Percentiles rank a stretch among this genome's conserved stretches.
These are phyloP conservation scores for Extremus antarcticus DNA, from an alignment of 495 filamentous ascomycete genomes.

Conservation along the genomic window DNA sequence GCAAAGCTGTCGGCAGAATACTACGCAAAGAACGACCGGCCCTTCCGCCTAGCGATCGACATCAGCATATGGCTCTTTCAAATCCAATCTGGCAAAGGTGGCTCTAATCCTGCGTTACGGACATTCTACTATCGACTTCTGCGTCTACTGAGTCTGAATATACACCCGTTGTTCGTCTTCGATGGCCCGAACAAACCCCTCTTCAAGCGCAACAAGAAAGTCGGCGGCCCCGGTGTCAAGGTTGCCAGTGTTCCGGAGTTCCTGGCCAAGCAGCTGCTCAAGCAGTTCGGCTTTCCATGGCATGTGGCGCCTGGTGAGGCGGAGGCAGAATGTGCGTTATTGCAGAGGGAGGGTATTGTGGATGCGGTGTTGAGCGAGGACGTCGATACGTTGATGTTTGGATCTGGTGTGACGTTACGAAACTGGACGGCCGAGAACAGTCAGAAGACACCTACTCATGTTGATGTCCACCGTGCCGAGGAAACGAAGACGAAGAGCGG, in stretches of 20 bases:
- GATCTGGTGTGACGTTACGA: constrained; percentile 62
- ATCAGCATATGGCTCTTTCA: constrained; percentile 98
- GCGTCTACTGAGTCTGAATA: constrained; percentile 64
- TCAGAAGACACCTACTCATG: constrained; percentile 68
- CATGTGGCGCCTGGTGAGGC: constrained; percentile 92
- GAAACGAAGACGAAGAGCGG: constrained; percentile 43
- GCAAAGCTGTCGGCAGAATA: constrained; percentile 71
- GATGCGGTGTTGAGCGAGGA: constrained; percentile 96
- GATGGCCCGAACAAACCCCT: constrained; percentile 83
- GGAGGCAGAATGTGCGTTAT: constrained; percentile 85
- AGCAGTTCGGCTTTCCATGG: constrained; percentile 71
- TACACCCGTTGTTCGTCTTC: constrained; percentile 91
- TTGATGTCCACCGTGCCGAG: constrained; percentile 60
- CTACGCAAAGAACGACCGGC: constrained; percentile 55
- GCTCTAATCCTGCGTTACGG: constrained; percentile 79
- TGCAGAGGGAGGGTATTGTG: constrained; percentile 76
- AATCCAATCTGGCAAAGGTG: constrained; percentile 70
- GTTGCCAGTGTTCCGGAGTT: constrained; percentile 38
- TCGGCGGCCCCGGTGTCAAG: constrained; percentile 31
- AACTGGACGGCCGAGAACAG: constrained; percentile 71
- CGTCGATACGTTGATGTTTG: constrained; percentile 98
- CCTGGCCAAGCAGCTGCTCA: constrained; percentile 60
- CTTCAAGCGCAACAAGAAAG: constrained; percentile 73
- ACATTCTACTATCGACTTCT: constrained; percentile 89
- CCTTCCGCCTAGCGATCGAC: constrained; percentile 83